A percentile compares a stretch with the other conserved stretches of the same genome.
phyloP scores from a whole-genome alignment of 352 stramenopile genomes.

The Phytophthora vignae region DNA sequence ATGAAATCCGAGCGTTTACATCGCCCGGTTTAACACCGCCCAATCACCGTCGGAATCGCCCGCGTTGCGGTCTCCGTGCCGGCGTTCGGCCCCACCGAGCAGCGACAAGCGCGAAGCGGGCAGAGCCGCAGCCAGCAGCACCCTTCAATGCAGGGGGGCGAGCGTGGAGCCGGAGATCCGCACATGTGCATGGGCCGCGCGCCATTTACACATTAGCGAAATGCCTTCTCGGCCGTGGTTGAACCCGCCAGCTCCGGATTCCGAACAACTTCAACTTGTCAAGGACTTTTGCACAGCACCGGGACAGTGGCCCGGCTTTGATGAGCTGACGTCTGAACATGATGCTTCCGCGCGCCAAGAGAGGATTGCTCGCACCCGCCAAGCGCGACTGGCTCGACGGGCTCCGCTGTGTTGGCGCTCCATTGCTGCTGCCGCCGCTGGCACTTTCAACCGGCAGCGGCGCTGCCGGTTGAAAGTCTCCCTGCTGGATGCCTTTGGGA shows the following conservation, averaged over 20 bases:
- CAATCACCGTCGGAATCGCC: slow-evolving; percentile 26
- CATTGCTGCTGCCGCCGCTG: too few species aligned
- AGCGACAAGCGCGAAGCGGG: background rate
- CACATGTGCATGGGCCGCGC: background rate
- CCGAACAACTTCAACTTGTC: slow-evolving; percentile 28
- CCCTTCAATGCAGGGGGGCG: background rate
- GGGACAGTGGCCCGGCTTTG: slow-evolving; percentile 3
- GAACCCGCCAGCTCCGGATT: slow-evolving; percentile 14
- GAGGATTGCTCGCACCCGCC: slow-evolving; percentile 11
- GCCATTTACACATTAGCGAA: background rate
- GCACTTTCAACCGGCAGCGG: too few species aligned
- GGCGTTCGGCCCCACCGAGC: background rate
- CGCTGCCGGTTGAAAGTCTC: background rate
- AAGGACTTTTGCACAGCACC: background rate
- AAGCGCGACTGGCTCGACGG: slow-evolving; percentile 11
- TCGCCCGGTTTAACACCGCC: slow-evolving; percentile 18
- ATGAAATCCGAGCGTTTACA: slow-evolving; percentile 27
- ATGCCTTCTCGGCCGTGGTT: slow-evolving; percentile 14
- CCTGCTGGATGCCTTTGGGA: background rate
- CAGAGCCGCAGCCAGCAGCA: background rate
- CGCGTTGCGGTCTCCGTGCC: background rate
- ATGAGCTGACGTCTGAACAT: slow-evolving; percentile 25
- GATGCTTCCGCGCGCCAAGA: slow-evolving; percentile 20
- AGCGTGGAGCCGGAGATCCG: background rate
- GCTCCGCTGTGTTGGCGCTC: background rate